Base-by-base conservation (phyloP, 2,329 filamentous ascomycete genomes). In the Lasiodiplodia theobromae region DNA sequence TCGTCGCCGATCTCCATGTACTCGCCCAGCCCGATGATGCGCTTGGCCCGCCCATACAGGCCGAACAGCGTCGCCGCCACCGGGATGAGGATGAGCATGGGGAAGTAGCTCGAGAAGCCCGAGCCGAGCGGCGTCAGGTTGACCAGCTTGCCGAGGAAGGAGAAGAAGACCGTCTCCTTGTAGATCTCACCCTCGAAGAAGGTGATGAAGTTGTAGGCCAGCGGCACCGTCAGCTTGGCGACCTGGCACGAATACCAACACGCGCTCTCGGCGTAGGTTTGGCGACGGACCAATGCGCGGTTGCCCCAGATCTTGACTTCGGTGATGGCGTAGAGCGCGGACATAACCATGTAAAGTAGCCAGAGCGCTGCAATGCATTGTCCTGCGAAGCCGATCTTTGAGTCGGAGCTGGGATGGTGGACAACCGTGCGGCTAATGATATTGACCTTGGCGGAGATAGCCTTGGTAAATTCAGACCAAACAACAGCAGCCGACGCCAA, bases 251-350 rank as follows among this genome's bases (percentile, higher is more conserved):
- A 91, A 77, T 98, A 99, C 94, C 96, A 99, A 73, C 95, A 96
- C 0, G 96, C 96, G 62, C 91, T 93, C 78, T 98, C 96, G 70
- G 93, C 90, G 69, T 96, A 95, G 0, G 96, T 99, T 76, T 97
- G 96, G 68, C 96, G 90, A 69, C 88, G 89, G 57, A 98, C 95
- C 6, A 99, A 85, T 0, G 96, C 95, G 40, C 96, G 89, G 60
- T 96, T 96, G 68, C 96, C 92, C 96, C 96, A 99, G n/a, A 97
- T 94, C 76, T 96, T 96, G 74, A 97, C 93, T 77, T 97, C 93
- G 16, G 91, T 93, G 75, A 99, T 90, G 8, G 94, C 94, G 68
- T 89, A 92, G 63, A 98, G 87, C 5, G 96, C 93, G 57, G 94
- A 94, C 16, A 92, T 86, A 78, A 92, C 97, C 96, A 99, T 99